These are phyloP conservation scores for Thamnidium elegans DNA, from an alignment of 192 early-diverging fungal species.

Conservation along the genomic window DNA sequence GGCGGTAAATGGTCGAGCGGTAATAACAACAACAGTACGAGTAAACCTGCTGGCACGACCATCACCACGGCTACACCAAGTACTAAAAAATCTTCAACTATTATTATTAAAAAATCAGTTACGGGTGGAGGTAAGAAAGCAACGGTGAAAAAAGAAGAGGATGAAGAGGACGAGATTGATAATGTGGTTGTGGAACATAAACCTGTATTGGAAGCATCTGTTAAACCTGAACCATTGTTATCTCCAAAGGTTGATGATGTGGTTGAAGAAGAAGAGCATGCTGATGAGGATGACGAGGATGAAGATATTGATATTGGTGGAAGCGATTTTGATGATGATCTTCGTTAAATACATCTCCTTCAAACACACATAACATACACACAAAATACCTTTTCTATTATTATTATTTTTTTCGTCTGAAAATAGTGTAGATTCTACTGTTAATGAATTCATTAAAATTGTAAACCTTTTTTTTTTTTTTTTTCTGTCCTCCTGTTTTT, in stretches of 20 bases:
- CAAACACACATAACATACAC: not conserved
- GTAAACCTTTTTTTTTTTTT: not conserved
- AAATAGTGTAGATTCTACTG: too few species aligned
- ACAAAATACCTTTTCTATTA: not conserved
- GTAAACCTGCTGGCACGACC: not conserved
- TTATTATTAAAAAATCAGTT: not conserved
- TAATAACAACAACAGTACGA: not conserved
- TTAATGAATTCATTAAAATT: not conserved
- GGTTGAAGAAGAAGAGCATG: not conserved
- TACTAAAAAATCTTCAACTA: not conserved
- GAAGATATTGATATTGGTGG: conserved; percentile 57
- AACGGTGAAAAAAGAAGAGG: not conserved
- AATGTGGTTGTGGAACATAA: conserved; percentile 17
- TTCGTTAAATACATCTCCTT: conserved; percentile 36
- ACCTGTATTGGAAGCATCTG: not conserved
- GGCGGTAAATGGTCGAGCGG: not conserved
- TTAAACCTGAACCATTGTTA: not conserved
- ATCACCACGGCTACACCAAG: not conserved
- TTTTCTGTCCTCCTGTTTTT: not conserved
- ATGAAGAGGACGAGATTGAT: conserved; percentile 7
- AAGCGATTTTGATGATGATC: conserved; percentile 51
- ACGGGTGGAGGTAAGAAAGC: not conserved
- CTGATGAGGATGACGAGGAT: conserved; percentile 36
- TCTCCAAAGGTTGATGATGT: not conserved
- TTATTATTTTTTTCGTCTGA: too few species aligned